Evolutionary conservation across 306 rosid species (phyloP), one percentile per base, ranked within the genome.

Genomic region (Trifolium fragiferum): DNA sequence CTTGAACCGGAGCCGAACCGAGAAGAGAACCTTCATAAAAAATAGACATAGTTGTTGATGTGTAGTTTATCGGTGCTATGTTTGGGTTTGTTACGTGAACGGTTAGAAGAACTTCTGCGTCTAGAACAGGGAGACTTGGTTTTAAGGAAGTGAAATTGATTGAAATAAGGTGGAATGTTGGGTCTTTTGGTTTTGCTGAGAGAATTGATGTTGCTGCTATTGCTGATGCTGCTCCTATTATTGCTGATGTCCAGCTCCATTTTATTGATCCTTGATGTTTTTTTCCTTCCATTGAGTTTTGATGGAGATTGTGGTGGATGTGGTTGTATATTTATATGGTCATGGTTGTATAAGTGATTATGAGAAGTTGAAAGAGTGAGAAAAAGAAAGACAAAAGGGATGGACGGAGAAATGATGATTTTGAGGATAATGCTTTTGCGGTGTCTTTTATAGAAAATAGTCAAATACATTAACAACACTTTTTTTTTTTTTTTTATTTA

Each of bases 51-150:
- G 87, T 66, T 66, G 98, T 77, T 80, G 93, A 84, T 79, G 93
- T 84, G 91, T 89, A 93, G 27, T 85, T 81, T 73, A 93, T 64
- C 14, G 98, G 91, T 0, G 79, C 67, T 21, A 87, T 72, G 92
- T 93, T 93, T 32, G 98, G 98, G 82, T 93, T 93, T 66, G 91
- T 85, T 74, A 89, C 92, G 84, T 94, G 96, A 47, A 91, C 95
- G 76, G 88, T 91, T 60, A 91, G 90, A 70, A 82, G 53, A 11
- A 94, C 75, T 18, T 88, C 98, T 10, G 90, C 86, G 83, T 91
- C 96, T 5, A 91, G 71, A 57, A 83, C 58, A 0, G 98, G 98
- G 14, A 87, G 77, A 57, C 81, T 84, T 44, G 87, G 74, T 72
- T 90, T 91, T 38, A 93, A 80, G 21, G 96, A 84, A 16, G 96